These are phyloP conservation scores for Pseudogymnoascus sp. DNA, from an alignment of 2,329 filamentous ascomycete species.

Conservation along the genomic window DNA sequence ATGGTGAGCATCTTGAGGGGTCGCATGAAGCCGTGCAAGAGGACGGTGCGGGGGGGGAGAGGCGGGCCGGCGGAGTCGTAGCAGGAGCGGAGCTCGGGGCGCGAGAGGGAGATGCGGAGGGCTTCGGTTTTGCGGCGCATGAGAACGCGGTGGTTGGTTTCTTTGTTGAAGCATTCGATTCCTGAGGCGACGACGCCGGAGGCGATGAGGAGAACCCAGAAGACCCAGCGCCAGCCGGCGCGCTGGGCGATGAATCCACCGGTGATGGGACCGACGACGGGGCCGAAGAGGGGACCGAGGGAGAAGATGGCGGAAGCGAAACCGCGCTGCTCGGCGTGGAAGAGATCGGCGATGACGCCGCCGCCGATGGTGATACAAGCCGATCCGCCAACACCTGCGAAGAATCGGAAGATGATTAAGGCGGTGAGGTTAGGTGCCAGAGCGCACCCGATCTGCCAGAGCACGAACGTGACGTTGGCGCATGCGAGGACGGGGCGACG, in stretches of 20 bases:
- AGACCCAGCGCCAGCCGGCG: constrained; percentile 39
- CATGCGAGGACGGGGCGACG: constrained; percentile 45
- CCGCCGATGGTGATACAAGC: constrained; percentile 36
- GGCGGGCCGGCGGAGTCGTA: constrained; percentile 30
- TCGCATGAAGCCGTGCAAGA: constrained; percentile 38
- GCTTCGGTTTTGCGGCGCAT: constrained; percentile 36
- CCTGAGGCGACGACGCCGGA: constrained; percentile 25
- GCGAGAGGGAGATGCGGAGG: constrained; percentile 36
- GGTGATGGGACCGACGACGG: constrained; percentile 25
- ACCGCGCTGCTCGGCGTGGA: constrained; percentile 25
- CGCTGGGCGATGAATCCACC: constrained; percentile 33
- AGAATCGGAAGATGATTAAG: constrained; percentile 39
- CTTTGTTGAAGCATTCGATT: constrained; percentile 35
- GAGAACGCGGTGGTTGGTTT: constrained; percentile 43
- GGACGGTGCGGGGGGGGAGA: constrained; percentile 22
- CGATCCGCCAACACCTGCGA: constrained; percentile 38
- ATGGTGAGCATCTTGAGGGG: constrained; percentile 37
- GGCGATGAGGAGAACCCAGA: constrained; percentile 41
- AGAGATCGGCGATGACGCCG: constrained; percentile 35
- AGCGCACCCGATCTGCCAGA: constrained; percentile 57
- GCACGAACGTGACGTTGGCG: constrained; percentile 51
- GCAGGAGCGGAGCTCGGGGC: constrained; percentile 35
- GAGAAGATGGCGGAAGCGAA: constrained; percentile 24
- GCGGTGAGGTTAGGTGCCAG: constrained; percentile 42
- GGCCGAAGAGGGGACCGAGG: constrained; percentile 23